A percentile compares a stretch with the other conserved stretches of the same genome.
These are phyloP conservation scores for Psophocarpus tetragonolobus DNA, from an alignment of 306 rosid genomes.

Conservation along the genomic window DNA sequence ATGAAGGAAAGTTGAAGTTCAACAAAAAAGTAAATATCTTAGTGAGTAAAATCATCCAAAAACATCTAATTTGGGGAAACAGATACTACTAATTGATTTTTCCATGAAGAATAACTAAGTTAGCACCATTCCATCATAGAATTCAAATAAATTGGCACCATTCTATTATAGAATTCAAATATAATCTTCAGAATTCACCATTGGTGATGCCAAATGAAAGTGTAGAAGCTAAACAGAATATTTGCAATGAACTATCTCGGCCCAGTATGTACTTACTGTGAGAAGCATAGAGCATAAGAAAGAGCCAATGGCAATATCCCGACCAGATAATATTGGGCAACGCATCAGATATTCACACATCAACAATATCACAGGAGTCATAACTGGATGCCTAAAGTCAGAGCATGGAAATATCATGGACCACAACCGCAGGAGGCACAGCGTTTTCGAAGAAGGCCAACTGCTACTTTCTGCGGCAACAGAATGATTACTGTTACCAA, in stretches of 20 bases:
- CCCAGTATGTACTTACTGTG: slow-evolving; percentile 55
- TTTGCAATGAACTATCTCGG: slow-evolving; percentile 1
- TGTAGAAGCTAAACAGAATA: not conserved
- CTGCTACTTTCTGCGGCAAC: slow-evolving; percentile 66
- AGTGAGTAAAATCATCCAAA: slow-evolving; percentile 4
- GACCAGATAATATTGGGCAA: slow-evolving; percentile 69
- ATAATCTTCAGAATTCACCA: slow-evolving; percentile 1
- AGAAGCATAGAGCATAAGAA: slow-evolving; percentile 90
- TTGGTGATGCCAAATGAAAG: slow-evolving; percentile 3
- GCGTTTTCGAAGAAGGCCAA: slow-evolving; percentile 88
- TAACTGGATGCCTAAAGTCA: slow-evolving; percentile 88
- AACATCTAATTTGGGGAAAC: slow-evolving; percentile 6
- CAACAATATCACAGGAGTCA: slow-evolving; percentile 75
- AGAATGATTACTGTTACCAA: slow-evolving; percentile 24
- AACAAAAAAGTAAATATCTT: slow-evolving; percentile 7
- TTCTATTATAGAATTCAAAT: slow-evolving; percentile 16
- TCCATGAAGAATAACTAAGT: not conserved
- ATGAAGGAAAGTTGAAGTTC: slow-evolving; percentile 3
- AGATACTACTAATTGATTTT: slow-evolving; percentile 7
- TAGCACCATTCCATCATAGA: slow-evolving; percentile 16
- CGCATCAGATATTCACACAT: slow-evolving; percentile 93
- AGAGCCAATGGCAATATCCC: slow-evolving; percentile 79
- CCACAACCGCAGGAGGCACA: slow-evolving; percentile 91
- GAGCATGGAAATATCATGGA: slow-evolving; percentile 88
- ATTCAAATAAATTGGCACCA: slow-evolving; percentile 3